Base-by-base conservation (phyloP, 1,139 yeast genomes). In the Sugiyamaella paludigena region DNA sequence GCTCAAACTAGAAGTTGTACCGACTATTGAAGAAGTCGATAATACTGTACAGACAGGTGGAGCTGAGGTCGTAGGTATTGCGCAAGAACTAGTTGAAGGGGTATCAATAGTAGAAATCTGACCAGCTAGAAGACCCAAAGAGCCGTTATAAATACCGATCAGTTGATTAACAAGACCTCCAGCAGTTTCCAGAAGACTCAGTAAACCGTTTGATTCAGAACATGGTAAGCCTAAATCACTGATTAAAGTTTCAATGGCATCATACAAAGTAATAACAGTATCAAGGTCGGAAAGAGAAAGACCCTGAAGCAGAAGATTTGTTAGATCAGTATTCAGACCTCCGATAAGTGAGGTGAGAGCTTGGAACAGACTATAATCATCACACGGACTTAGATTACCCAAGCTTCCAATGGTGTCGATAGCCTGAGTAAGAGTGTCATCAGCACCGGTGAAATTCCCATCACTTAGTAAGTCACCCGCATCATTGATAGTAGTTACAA, bases 361-460 rank as follows among this genome's bases (percentile, higher is more conserved):
- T 15, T 12, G 7, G 13, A 15, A 27, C 11, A 41, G 31, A n/a
- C 38, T 37, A 12, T 7, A 16, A 9, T 41, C 38, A 19, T 41
- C 44, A 24, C 44, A 41, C 4, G 44, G 37, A 19, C 29, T 15
- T 11, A 40, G 44, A 15, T 12, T 30, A n/a, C 31, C 44, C 10
- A 41, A 13, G 28, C 37, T 32, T 15, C 8, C 37, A 7, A 41
- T 24, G 2, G 32, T 33, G 2, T 19, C 11, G 2, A 34, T 4
- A n/a, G 30, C 38, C 9, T 29, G 33, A 31, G 12, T 16, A 4
- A 41, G 19, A 24, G 44, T 41, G 26, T 16, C 28, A 19, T 37
- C 26, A n/a, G 26, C 44, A 6, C 12, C 24, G 27, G 32, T 16
- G 11, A 16, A 13, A 13, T 41, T 28, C 3, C 44, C 44, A 26